Base-by-base conservation (phyloP, 2,329 filamentous ascomycete species). In the Microthyrium microscopicum region DNA sequence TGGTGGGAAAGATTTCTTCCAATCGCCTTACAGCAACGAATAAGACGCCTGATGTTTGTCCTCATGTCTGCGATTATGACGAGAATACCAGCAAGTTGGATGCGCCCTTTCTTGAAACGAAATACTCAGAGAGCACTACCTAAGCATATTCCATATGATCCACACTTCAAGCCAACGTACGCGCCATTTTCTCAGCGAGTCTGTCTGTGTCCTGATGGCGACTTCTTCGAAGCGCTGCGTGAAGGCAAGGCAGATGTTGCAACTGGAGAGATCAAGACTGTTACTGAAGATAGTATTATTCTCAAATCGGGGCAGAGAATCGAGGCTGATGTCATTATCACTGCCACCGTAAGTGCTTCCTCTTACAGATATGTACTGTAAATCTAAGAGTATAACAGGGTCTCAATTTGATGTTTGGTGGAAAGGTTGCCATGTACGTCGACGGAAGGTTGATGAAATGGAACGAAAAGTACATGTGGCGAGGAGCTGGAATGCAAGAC, bases 141-240 rank as follows among this genome's bases (percentile, higher is more conserved):
- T 1, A 48, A 47, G 16, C 44, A 48, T 33, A 46, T 56, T 32
- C 46, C 49, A 5, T 44, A 53, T 34, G 56, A 60, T 35, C 58
- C 57, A 1, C 51, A 63, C 41, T 62, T 65, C 46, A 55, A 57
- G 5, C 61, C 61, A 1, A 46, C 41, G 12, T 65, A 65, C 48
- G 56, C 57, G 33, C 61, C 61, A 3, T 65, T 78, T 63, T 66
- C 83, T 34, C 81, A 91, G 50, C 70, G 83, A 0, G 57, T 89
- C 5, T 89, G 82, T 45, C 58, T 82, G 38, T 74, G 57, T n/a
- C 66, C 67, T 0, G 62, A 71, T 35, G 66, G 64, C 16, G 70
- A 73, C 46, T 72, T 72, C 48, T 73, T 67, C 55, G 48, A 58
- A 17, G 53, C 56, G 25, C 54, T 73, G 16, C 57, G 58, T n/a